Base-by-base conservation (phyloP, 345 rosid species). In the Balakata baccata region DNA sequence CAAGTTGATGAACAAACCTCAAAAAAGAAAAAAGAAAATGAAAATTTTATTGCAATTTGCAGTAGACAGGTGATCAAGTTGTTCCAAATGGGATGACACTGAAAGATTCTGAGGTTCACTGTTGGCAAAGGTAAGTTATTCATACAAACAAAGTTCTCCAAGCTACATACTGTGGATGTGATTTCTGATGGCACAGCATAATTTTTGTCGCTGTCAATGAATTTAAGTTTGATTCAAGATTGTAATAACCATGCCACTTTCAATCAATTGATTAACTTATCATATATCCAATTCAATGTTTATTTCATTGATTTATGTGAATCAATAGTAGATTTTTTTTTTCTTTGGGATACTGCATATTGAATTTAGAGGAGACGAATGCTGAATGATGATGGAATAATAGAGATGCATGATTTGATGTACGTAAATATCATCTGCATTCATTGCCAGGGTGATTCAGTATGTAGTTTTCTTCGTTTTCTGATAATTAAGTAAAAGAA, bases 1-100 rank as follows among this genome's bases (percentile, higher is more conserved):
- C 89, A 0, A 75, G 39, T 29, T 16, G 78, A 82, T 16, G 72
- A 72, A 77, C 83, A 71, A 80, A 64, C 69, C 56, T 14, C 3
- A 9, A 0, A n/a, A 6, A 18, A 29, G 22, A 56, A 53, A 14
- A 7, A 13, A 53, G 17, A 22, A 11, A 0, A 56, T 54, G 59
- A 20, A 64, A 16, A 68, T n/a, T 12, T 1, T 20, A 39, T n/a
- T 29, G 2, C 61, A n/a, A n/a, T n/a, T n/a, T n/a, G 16, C 3
- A 29, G 29, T 11, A 34, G 60, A 47, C 6, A 11, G 34, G 41
- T 58, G 54, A 60, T 73, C 62, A 65, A 77, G 57, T 10, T 64
- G 46, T 67, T 59, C 23, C 52, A 25, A 25, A 14, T 11, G 49
- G 0, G 64, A 34, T 8, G 51, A 75, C 20, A 60, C 66, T 76